Evolutionary conservation across 108 stramenopile genomes (phyloP), one percentile per base, ranked within the genome.

Genomic region (Skeletonema costatum): DNA sequence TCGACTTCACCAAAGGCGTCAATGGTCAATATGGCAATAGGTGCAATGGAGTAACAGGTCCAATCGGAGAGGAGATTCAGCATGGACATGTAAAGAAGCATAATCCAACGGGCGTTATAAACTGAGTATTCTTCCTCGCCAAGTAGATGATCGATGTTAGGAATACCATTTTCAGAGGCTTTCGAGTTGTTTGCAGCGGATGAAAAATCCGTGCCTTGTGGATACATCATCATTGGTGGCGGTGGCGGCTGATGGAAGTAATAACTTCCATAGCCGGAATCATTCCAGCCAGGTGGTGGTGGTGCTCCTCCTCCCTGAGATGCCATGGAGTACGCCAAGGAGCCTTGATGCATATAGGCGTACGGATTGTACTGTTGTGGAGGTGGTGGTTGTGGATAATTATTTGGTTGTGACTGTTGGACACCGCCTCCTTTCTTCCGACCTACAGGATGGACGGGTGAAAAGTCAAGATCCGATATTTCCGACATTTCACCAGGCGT

Each of bases 31-130:
- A 91, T 21, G 1, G 95, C 90, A 64, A 96, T 93, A 30, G 96
- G 93, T 16, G 95, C 95, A 25, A 93, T 92, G 56, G 89, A 89
- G 71, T 93, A 96, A 62, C 95, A 96, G 6, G 93, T 96, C 93
- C 93, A 95, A 64, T 95, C 93, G 16, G 92, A 92, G 33, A 96
- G 80, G 4, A 96, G 86, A 64, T 94, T 94, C 61, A 96, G 79
- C 17, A 90, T 35, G 32, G 90, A 91, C 92, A 96, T 93, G 88
- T 96, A 96, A 12, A 89, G 48, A 36, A 96, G 86, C 95, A 96
- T 81, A 35, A 81, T 70, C 74, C 74, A 81, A 19, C 80, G 74
- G 41, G 69, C 38, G 38, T 21, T 13, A 65, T 81, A 81, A 16
- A 81, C 74, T 16, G 21, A 60, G 65, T 70, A 81, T n/a, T 70